phyloP scores from a whole-genome alignment of 192 early-diverging fungal genomes.

The Coemansia sp. region DNA sequence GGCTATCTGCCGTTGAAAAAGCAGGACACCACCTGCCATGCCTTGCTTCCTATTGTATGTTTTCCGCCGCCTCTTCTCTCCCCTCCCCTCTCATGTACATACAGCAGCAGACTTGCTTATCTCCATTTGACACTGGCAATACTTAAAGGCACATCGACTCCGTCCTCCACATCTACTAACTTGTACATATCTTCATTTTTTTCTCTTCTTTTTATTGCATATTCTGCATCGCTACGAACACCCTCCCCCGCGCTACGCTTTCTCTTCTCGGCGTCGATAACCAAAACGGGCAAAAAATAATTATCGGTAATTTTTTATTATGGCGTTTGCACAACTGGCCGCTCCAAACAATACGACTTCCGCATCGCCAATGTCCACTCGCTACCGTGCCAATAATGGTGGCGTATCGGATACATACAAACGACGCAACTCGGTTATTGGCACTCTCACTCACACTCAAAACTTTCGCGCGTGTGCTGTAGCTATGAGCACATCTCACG shows the following conservation, averaged over 20 bases:
- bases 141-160: background rate
- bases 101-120: background rate
- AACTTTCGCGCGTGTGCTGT: conserved; percentile 20
- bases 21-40: conserved; percentile 6
- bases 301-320: conserved; percentile 14
- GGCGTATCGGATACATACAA: conserved; percentile 20
- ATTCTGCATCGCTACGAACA: background rate
- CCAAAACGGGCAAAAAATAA: conserved; percentile 5
- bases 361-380: conserved; percentile 15
- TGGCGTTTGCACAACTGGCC: conserved; percentile 34
- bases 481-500: conserved; percentile 55
- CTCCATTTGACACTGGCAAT: background rate
- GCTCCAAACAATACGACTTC: conserved; percentile 13
- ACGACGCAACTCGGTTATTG: conserved; percentile 47
- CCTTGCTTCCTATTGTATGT: conserved; percentile 3
- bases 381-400: background rate
- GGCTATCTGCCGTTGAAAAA: conserved; percentile 5
- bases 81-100: background rate
- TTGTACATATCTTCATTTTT: background rate
- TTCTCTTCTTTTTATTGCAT: background rate
- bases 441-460: conserved; percentile 8
- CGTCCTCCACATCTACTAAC: background rate
- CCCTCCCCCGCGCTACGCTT: background rate
- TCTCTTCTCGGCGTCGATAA: background rate
- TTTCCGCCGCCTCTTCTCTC: background rate